Conservation (phyloP, 2,329 filamentous ascomycete genomes). For the Phialophora macrospora region DNA sequence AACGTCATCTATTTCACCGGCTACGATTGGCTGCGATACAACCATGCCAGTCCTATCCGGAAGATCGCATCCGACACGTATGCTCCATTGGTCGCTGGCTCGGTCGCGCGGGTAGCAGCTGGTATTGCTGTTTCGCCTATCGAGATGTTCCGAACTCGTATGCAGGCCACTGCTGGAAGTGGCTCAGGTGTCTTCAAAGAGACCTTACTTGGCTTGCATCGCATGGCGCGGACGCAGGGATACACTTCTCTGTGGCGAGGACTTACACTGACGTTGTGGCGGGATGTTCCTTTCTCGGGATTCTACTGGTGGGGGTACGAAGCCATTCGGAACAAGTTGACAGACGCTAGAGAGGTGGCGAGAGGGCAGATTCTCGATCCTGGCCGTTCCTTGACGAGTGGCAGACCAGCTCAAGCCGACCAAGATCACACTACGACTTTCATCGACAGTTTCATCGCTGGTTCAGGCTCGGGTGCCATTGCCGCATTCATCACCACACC, state of each 20-base stretch:
- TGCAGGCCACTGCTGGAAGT: conserved; percentile 73
- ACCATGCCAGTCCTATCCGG: conserved; percentile 72
- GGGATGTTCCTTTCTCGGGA: conserved; percentile 95
- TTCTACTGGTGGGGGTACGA: conserved; percentile 99
- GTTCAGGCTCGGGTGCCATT: conserved; percentile 79
- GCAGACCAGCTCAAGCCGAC: conserved; percentile 58
- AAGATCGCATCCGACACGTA: conserved; percentile 68
- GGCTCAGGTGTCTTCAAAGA: conserved; percentile 73
- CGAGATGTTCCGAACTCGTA: conserved; percentile 89
- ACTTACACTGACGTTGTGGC: conserved; percentile 87
- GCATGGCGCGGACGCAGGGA: conserved; percentile 78
- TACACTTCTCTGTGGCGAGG: conserved; percentile 88
- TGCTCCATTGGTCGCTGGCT: conserved; percentile 79
- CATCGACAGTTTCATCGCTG: conserved; percentile 85
- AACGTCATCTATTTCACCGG: conserved; percentile 99
- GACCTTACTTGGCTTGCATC: conserved; percentile 74
- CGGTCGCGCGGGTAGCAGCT: conserved; percentile 76
- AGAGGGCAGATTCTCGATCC: conserved; percentile 50
- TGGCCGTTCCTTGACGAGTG: conserved; percentile 48
- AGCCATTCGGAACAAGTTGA: conserved; percentile 72
- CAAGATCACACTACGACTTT: conserved; percentile 79
- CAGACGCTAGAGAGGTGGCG: conserved; percentile 66
- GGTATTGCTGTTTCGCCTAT: conserved; percentile 85
- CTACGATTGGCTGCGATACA: conserved; percentile 89
- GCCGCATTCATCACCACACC: conserved; percentile 90